Evolutionary conservation across 345 rosid genomes (phyloP).

Genomic region (Cardiospermum halicacabum): DNA sequence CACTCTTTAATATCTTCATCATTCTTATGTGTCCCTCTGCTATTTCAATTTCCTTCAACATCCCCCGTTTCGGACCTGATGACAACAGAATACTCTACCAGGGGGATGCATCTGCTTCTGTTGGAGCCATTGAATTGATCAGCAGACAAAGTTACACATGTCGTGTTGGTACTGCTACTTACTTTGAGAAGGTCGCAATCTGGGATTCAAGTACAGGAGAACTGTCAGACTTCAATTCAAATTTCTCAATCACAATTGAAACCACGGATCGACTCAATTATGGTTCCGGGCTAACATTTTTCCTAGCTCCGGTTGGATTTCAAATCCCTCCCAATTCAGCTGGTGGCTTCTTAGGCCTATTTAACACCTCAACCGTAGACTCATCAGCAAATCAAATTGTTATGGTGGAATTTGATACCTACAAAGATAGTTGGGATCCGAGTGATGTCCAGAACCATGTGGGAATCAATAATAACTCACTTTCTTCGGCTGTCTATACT

Average conservation of each 20-base stretch:
- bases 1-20: neutral
- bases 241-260: conserved; percentile 19
- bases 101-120: conserved; percentile 15
- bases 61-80: conserved; percentile 1
- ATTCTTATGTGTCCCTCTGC: neutral
- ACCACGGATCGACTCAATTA: neutral
- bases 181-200: conserved; percentile 10
- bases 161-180: conserved; percentile 24
- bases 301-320: conserved; percentile 23
- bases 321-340: conserved; percentile 23
- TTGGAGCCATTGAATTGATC: conserved; percentile 15
- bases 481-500: conserved; percentile 19
- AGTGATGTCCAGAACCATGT: conserved; percentile 16
- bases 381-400: conserved; percentile 12
- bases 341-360: conserved; percentile 24
- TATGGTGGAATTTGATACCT: conserved; percentile 20
- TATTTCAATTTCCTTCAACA: conserved; percentile 11
- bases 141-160: conserved; percentile 6
- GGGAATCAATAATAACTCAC: conserved; percentile 21
- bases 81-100: neutral
- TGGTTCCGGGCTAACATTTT: conserved; percentile 26
- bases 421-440: conserved; percentile 22
- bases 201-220: conserved; percentile 20
- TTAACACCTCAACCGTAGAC: conserved; percentile 11
- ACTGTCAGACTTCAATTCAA: conserved; percentile 27